Evolutionary conservation across 2,329 filamentous ascomycete species (phyloP).

Genomic region (Fusarium sp.): DNA sequence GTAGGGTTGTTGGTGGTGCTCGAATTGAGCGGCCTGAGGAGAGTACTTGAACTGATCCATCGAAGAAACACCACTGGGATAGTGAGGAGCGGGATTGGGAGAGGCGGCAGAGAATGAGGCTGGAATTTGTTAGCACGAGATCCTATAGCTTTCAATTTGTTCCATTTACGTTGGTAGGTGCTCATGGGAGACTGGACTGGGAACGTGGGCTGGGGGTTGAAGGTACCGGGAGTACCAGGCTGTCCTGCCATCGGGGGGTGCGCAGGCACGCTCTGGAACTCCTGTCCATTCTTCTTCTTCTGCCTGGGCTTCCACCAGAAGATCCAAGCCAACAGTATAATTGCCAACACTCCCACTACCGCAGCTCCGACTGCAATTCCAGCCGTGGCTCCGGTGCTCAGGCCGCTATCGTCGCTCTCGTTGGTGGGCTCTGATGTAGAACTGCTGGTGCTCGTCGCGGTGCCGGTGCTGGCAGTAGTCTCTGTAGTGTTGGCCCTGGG

Average conservation of each 20-base stretch:
- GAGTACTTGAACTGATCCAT: slow-evolving; percentile 36
- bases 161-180: slow-evolving; percentile 36
- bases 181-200: slow-evolving; percentile 35
- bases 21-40: slow-evolving; percentile 27
- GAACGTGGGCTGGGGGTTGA: slow-evolving; percentile 4
- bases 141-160: not conserved
- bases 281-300: slow-evolving; percentile 24
- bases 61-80: slow-evolving; percentile 29
- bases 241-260: slow-evolving; percentile 15
- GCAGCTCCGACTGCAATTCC: slow-evolving; percentile 36
- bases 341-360: slow-evolving; percentile 19
- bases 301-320: slow-evolving; percentile 39
- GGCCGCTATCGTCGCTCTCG: slow-evolving; percentile 3
- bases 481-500: slow-evolving; percentile 13
- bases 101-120: slow-evolving; percentile 27
- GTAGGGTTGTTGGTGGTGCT: slow-evolving; percentile 28
- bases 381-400: slow-evolving; percentile 35
- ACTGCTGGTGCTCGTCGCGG: slow-evolving; percentile 11
- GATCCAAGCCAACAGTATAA: slow-evolving; percentile 32
- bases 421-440: not conserved
- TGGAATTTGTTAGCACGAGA: slow-evolving; percentile 17
- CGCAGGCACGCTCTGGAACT: slow-evolving; percentile 17
- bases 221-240: slow-evolving; percentile 20
- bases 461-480: slow-evolving; percentile 9
- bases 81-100: slow-evolving; percentile 20